Base-by-base conservation (phyloP, 2,329 filamentous ascomycete genomes). In the Cercospora zeina region DNA sequence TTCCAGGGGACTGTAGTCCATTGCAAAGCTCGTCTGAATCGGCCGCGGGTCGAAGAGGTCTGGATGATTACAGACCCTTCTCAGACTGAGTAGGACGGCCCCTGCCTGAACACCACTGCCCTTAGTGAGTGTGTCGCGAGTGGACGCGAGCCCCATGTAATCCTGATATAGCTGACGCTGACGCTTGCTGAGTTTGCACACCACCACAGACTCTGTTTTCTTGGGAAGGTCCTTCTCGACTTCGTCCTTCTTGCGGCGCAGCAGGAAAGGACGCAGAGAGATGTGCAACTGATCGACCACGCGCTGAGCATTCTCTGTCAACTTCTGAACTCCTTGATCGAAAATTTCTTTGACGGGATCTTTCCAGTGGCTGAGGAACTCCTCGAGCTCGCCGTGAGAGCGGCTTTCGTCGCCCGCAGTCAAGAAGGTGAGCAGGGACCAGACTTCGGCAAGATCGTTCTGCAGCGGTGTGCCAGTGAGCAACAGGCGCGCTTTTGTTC, bases 221-320 rank as follows among this genome's bases (percentile, higher is more conserved):
- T 87, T 93, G 0, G 96, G 95, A 90, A 99, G 96, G 74, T 99
- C 95, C 78, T 97, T 97, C 78, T 99, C 96, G 5, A 99, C 95
- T 72, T 99, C 95, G 49, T 91, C 90, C 77, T 99, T 99, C 61
- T 99, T 80, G 60, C 95, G 87, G 56, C 95, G 88, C 6, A 99
- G 82, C 10, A 99, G 83, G 72, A 97, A 97, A 0, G 95, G 95
- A 1, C 96, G 87, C 9, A 99, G 82, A 21, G 97, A 91, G 68
- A 96, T 92, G 78, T 99, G 96, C 4, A 99, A 84, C 74, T 97
- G 96, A 50, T 87, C 87, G 67, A 99, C 96, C 68, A 97, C 93
- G 61, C 89, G 89, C 69, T 91, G 90, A 11, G 93, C 91, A 76
- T 99, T 93, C 10, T 96, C 91, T 68, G 97, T 95, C 82, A 99